Evolutionary conservation across 2,329 filamentous ascomycete species (phyloP).

Genomic region (Fusarium sterilihyphosum): DNA sequence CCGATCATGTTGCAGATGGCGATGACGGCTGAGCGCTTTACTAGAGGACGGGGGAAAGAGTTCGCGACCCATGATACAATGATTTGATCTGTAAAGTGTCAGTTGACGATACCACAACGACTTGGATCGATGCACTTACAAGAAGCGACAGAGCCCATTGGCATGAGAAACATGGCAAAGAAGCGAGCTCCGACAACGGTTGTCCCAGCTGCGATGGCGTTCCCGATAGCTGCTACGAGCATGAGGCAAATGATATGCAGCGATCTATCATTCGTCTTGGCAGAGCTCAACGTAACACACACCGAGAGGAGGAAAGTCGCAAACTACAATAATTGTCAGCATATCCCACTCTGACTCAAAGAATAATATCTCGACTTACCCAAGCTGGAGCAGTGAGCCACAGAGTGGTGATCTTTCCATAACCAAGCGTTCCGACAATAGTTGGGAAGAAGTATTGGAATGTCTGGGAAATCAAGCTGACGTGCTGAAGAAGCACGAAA

Average conservation of each 20-base stretch:
- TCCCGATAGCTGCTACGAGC: conserved; percentile 61
- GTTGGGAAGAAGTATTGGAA: conserved; percentile 75
- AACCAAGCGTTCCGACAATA: conserved; percentile 70
- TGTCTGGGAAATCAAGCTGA: conserved; percentile 61
- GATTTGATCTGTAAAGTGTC: conserved; percentile 52
- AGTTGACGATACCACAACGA: accelerated
- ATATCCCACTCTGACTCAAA: no score
- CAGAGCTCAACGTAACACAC: conserved; percentile 64
- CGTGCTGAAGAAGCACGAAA: conserved; percentile 64
- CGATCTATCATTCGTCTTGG: conserved; percentile 63
- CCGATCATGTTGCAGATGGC: conserved; percentile 75
- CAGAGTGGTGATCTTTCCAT: conserved; percentile 62
- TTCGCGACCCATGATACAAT: conserved; percentile 76
- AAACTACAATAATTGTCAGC: conserved; percentile 44
- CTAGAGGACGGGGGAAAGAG: conserved; percentile 75
- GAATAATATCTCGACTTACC: conserved; percentile 43
- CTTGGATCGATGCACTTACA: conserved; percentile 43
- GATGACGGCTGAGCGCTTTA: conserved; percentile 72
- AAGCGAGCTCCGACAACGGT: conserved; percentile 62
- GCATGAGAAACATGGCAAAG: conserved; percentile 72
- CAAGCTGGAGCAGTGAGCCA: conserved; percentile 68
- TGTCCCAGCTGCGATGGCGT: conserved; percentile 64
- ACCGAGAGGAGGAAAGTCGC: conserved; percentile 64
- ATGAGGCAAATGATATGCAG: conserved; percentile 65
- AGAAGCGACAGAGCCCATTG: conserved; percentile 61